Percentiles rank a stretch among this genome's conserved stretches.
These are phyloP conservation scores for Suillus luteus DNA, from an alignment of 768 basidiomycete species.

Conservation along the genomic window DNA sequence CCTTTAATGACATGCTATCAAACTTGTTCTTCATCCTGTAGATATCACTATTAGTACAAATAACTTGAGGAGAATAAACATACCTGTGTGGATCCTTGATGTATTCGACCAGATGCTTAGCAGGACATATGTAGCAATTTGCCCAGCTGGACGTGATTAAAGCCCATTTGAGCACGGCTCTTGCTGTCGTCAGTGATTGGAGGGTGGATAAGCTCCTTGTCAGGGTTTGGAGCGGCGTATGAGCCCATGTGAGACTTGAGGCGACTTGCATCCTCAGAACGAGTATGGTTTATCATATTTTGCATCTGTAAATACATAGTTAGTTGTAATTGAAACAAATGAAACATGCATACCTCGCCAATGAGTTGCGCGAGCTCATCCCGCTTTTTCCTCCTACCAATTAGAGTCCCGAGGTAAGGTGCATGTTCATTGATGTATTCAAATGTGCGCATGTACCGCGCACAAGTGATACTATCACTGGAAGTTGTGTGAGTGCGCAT, in stretches of 20 bases:
- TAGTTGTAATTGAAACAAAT: background rate
- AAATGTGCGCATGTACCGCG: background rate
- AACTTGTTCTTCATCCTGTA: background rate
- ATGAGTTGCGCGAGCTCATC: slow-evolving; percentile 3
- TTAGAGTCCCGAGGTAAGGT: background rate
- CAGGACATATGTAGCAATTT: background rate
- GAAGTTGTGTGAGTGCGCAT: background rate
- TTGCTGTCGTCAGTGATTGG: slow-evolving; percentile 2
- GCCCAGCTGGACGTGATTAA: slow-evolving; percentile 10
- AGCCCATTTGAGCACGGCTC: background rate
- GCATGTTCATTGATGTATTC: background rate
- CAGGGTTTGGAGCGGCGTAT: slow-evolving; percentile 2
- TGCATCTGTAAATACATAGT: slow-evolving; percentile 4
- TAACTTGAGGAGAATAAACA: background rate
- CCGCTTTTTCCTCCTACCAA: slow-evolving; percentile 2
- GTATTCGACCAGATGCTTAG: slow-evolving; percentile 4
- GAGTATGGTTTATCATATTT: background rate
- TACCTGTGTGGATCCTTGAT: background rate
- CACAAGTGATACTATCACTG: background rate
- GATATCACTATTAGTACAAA: background rate
- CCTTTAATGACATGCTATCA: background rate
- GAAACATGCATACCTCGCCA: background rate
- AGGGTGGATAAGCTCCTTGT: background rate
- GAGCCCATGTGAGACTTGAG: background rate
- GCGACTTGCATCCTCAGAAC: background rate